Percentiles rank a stretch among this genome's conserved stretches.
phyloP scores from a whole-genome alignment of 768 basidiomycete species.

The Naematelia encephala region DNA sequence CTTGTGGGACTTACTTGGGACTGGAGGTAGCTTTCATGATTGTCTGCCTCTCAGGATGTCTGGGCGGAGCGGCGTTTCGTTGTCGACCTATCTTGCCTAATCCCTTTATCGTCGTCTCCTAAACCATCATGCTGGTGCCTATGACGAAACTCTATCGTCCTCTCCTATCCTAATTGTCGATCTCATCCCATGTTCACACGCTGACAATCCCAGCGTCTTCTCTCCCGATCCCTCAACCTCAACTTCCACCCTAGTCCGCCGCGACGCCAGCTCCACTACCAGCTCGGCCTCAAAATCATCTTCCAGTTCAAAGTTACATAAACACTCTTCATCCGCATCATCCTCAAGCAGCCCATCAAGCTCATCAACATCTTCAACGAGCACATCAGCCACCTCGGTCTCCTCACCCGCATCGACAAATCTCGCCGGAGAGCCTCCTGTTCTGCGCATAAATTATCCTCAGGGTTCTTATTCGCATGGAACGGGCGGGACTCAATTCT shows the following conservation, averaged over 20 bases:
- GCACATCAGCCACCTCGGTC: constrained; percentile 13
- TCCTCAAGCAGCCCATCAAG: no score
- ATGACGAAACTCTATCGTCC: background rate
- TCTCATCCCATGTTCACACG: background rate
- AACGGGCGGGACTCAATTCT: constrained; percentile 44
- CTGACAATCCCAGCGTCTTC: constrained; percentile 31
- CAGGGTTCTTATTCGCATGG: constrained; percentile 35
- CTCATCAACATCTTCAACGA: constrained; percentile 2
- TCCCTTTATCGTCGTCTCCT: no score
- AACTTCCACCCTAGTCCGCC: constrained; percentile 30
- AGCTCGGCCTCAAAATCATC: constrained; percentile 6
- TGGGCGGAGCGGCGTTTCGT: no score
- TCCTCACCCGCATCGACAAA: constrained; percentile 24
- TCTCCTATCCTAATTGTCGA: background rate
- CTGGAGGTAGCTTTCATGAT: no score
- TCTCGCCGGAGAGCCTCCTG: constrained; percentile 29
- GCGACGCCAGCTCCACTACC: constrained; percentile 9
- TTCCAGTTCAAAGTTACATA: constrained; percentile 3
- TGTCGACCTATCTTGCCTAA: no score
- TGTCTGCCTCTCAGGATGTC: no score
- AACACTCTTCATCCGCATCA: background rate
- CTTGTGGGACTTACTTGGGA: no score
- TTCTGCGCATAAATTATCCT: constrained; percentile 37
- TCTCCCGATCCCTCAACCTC: constrained; percentile 38
- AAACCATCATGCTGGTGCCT: no score